phyloP scores from a whole-genome alignment of 208 protist species.

The Crithidia acanthocephali region DNA sequence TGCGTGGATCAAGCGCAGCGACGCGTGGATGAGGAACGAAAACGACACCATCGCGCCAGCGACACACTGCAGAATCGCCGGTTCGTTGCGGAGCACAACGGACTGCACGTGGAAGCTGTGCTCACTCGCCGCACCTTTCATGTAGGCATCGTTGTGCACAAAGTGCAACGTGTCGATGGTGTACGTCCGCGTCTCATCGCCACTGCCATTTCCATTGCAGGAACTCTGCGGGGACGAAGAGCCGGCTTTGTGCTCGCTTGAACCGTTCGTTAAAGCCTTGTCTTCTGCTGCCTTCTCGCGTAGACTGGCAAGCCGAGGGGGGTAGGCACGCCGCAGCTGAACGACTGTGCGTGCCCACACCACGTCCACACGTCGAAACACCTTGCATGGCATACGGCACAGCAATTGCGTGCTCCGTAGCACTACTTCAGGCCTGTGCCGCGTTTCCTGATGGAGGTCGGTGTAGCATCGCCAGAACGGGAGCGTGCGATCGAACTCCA shows the following conservation, averaged over 20 bases:
- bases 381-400: slow-evolving; percentile 45
- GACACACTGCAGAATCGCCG: slow-evolving; percentile 69
- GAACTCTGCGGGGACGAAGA: neutral
- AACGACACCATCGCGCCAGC: slow-evolving; percentile 79
- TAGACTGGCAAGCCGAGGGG: too few species aligned
- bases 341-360: slow-evolving; percentile 65
- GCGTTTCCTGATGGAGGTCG: slow-evolving; percentile 39
- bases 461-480: slow-evolving; percentile 75
- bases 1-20: slow-evolving; percentile 20
- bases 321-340: slow-evolving; percentile 12
- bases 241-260: too few species aligned
- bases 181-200: neutral
- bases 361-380: slow-evolving; percentile 70
- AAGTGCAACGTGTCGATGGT: slow-evolving; percentile 78
- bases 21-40: slow-evolving; percentile 54
- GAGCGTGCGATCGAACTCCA: slow-evolving; percentile 64
- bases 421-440: slow-evolving; percentile 37
- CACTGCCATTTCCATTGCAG: neutral
- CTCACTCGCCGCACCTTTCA: slow-evolving; percentile 25
- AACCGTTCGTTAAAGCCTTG: neutral
- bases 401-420: slow-evolving; percentile 34
- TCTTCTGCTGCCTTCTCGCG: neutral
- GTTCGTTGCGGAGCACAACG: slow-evolving; percentile 54
- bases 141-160: slow-evolving; percentile 66
- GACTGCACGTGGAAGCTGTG: slow-evolving; percentile 81